Conservation (phyloP, 2,329 filamentous ascomycete genomes). For the Xylaria sp. region DNA sequence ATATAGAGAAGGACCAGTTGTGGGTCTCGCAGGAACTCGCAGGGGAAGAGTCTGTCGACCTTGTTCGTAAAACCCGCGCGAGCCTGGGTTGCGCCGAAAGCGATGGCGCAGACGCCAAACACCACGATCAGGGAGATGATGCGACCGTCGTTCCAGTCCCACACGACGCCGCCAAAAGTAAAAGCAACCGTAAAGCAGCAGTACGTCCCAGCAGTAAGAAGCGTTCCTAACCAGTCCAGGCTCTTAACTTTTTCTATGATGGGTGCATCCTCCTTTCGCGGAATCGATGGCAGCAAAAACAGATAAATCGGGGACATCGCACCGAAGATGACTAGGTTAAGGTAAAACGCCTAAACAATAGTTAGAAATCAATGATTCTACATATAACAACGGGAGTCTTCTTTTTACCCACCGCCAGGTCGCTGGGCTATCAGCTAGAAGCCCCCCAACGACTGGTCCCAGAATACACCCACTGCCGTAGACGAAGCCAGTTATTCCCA, state of each 20-base stretch:
- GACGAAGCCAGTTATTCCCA: slow-evolving; percentile 28
- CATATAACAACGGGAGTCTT: too few species aligned
- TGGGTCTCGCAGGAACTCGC: slow-evolving; percentile 44
- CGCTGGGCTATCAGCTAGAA: slow-evolving; percentile 44
- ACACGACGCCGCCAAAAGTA: slow-evolving; percentile 51
- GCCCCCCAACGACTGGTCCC: slow-evolving; percentile 50
- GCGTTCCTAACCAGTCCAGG: slow-evolving; percentile 50
- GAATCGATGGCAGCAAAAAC: slow-evolving; percentile 34
- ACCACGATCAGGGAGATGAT: slow-evolving; percentile 51
- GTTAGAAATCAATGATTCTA: not conserved
- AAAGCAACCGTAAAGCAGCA: slow-evolving; percentile 36
- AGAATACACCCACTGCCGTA: slow-evolving; percentile 44
- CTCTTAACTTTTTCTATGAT: slow-evolving; percentile 35
- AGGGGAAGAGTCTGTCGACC: slow-evolving; percentile 48
- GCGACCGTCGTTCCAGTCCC: slow-evolving; percentile 50
- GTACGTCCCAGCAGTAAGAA: slow-evolving; percentile 46
- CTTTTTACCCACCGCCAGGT: slow-evolving; percentile 50
- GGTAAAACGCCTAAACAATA: slow-evolving; percentile 46
- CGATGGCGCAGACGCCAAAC: slow-evolving; percentile 44
- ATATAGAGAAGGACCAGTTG: slow-evolving; percentile 48
- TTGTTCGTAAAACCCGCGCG: slow-evolving; percentile 45
- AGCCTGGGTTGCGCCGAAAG: slow-evolving; percentile 49
- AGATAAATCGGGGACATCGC: slow-evolving; percentile 40
- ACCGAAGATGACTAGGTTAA: slow-evolving; percentile 55
- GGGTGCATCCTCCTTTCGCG: slow-evolving; percentile 38